phyloP scores from a whole-genome alignment of 495 filamentous ascomycete genomes.

The Hyaloscypha variabilis region DNA sequence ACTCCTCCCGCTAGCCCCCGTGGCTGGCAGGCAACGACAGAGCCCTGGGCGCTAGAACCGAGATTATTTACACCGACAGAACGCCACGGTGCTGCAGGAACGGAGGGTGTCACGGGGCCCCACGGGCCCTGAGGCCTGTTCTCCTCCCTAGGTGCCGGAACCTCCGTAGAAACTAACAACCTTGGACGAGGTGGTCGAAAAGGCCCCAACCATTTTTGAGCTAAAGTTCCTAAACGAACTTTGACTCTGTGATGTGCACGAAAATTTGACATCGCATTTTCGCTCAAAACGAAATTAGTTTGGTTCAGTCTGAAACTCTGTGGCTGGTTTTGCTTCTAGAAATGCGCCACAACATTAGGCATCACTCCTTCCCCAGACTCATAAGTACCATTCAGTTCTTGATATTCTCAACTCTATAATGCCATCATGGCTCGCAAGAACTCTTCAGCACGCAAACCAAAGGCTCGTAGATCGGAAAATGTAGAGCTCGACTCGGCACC shows the following conservation, averaged over 20 bases:
- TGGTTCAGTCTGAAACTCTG: neutral
- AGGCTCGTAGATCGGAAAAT: constrained; percentile 11
- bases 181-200: too few relatives aligned
- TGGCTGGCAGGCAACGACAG: too few relatives aligned
- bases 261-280: neutral
- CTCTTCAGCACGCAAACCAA: constrained; percentile 9
- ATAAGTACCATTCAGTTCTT: neutral
- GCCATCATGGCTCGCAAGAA: constrained; percentile 14
- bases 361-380: constrained; percentile 1
- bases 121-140: too few relatives aligned
- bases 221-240: neutral
- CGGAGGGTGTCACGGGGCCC: too few relatives aligned
- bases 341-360: constrained; percentile 1
- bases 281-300: constrained; percentile 1
- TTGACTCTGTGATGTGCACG: neutral
- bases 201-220: too few relatives aligned
- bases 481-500: constrained; percentile 5
- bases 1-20: too few relatives aligned
- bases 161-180: too few relatives aligned
- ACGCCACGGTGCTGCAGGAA: too few relatives aligned
- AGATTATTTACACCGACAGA: too few relatives aligned
- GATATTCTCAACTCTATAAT: constrained; percentile 10
- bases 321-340: neutral
- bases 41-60: too few relatives aligned
- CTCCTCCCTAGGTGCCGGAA: too few relatives aligned